Base-by-base conservation (phyloP, 2,329 filamentous ascomycete species). In the Lojkania enalia region DNA sequence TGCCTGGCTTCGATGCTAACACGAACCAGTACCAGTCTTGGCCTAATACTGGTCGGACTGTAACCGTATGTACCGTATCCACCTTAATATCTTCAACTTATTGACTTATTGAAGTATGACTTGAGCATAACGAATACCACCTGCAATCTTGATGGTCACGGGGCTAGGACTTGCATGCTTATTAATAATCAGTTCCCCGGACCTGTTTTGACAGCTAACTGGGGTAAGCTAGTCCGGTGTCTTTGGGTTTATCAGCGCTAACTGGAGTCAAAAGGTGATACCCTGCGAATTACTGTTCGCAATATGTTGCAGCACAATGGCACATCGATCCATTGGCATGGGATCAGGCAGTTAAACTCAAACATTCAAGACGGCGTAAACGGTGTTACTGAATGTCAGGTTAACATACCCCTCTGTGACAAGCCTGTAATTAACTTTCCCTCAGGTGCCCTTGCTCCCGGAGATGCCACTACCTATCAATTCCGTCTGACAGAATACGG, bases 301-400 rank as follows among this genome's bases (percentile, higher is more conserved):
- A 86, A 86, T 58, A 43, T 67, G 38, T 48, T 78, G 67, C 66
- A 70, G 16, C 60, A 77, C 55, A 85, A 86, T 50, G 81, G 82
- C 18, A 85, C 81, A 4, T 74, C 74, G n/a, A 77, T 85, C 15
- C 83, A 86, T 55, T 86, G 76, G 68, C 83, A 86, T 58, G 84
- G 78, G 0, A 43, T 86, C 40, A 74, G 81, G 2, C 80, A 85
- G 60, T 71, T 76, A 48, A 70, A 75, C 56, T 79, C 73, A 36
- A 78, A 76, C 52, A 68, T 75, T 35, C 71, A 78, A 48, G 83
- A 86, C 55, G 83, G 83, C 30, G 80, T 68, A 52, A 57, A 57
- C 36, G 49, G 49, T n/a, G 35, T 57, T 19, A 54, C 53, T 41
- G 52, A 54, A 41, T 55, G 52, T 48, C 21, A 38, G 31, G 33